Percentiles rank a stretch among this genome's conserved stretches.
Conservation (phyloP, 108 stramenopile genomes). For the Pseudonitzschia multiseries region DNA sequence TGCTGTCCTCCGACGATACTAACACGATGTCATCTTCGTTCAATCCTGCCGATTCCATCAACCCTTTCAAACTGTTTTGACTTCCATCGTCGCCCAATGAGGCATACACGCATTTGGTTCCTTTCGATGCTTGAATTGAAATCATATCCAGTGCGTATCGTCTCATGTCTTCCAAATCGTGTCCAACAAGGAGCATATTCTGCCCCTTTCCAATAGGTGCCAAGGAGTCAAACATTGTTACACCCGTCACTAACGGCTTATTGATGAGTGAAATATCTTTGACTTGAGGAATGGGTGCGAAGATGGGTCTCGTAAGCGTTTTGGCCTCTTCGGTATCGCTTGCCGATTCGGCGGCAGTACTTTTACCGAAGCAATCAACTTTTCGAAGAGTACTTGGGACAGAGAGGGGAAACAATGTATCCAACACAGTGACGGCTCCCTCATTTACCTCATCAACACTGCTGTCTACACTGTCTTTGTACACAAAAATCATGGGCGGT, state of each 20-base stretch:
- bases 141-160: constrained; percentile 44
- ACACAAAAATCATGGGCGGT: constrained; percentile 81
- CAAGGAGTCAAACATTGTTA: constrained; percentile 81
- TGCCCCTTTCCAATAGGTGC: constrained; percentile 89
- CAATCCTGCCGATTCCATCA: constrained; percentile 50
- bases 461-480: constrained; percentile 21
- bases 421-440: constrained; percentile 26
- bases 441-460: constrained; percentile 11
- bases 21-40: constrained; percentile 53
- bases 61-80: constrained; percentile 31
- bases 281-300: constrained; percentile 80
- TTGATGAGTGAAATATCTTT: constrained; percentile 85
- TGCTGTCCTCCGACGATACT: constrained; percentile 37
- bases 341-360: neutral
- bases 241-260: constrained; percentile 78
- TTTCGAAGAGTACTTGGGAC: constrained; percentile 34
- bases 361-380: constrained; percentile 53
- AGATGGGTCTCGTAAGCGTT: constrained; percentile 49
- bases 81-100: constrained; percentile 39
- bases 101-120: constrained; percentile 71
- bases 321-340: neutral
- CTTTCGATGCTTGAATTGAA: constrained; percentile 31
- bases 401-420: constrained; percentile 34
- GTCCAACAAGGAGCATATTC: constrained; percentile 85
- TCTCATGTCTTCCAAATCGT: constrained; percentile 48